A percentile compares a stretch with the other conserved stretches of the same genome.
These are phyloP conservation scores for Suhomyces anneliseae DNA, from an alignment of 1,139 yeast species.

Conservation along the genomic window DNA sequence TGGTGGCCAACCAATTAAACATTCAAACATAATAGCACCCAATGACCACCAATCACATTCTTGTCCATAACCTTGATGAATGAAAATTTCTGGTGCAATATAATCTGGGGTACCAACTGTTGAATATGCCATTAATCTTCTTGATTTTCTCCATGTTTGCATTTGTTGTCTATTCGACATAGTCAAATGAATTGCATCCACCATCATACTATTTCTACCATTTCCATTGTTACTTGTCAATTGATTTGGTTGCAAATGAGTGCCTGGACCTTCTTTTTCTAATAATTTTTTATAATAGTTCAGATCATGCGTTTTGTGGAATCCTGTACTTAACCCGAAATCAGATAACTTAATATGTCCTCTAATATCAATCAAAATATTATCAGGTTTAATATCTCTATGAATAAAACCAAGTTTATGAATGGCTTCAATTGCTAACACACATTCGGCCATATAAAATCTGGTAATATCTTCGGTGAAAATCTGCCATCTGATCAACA, in stretches of 20 bases:
- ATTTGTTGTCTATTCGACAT: slow-evolving; percentile 96
- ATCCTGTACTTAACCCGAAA: slow-evolving; percentile 83
- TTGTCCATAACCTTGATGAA: slow-evolving; percentile 97
- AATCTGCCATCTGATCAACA: slow-evolving; percentile 84
- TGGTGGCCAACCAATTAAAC: slow-evolving; percentile 99
- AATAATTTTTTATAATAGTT: slow-evolving; percentile 71
- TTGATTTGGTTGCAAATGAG: slow-evolving; percentile 27
- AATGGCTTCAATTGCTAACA: slow-evolving; percentile 77
- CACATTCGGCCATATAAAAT: slow-evolving; percentile 86
- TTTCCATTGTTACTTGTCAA: slow-evolving; percentile 16
- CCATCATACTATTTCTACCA: slow-evolving; percentile 78
- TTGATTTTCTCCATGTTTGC: slow-evolving; percentile 97
- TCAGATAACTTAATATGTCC: slow-evolving; percentile 80
- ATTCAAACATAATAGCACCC: slow-evolving; percentile 98
- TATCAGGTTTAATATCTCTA: slow-evolving; percentile 79
- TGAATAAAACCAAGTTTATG: slow-evolving; percentile 80
- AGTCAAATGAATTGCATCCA: slow-evolving; percentile 92
- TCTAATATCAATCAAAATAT: slow-evolving; percentile 73
- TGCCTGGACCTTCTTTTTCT: slow-evolving; percentile 53
- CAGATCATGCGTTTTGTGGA: slow-evolving; percentile 82
- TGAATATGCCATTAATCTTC: slow-evolving; percentile 96
- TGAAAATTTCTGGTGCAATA: slow-evolving; percentile 96
- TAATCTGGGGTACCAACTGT: slow-evolving; percentile 99
- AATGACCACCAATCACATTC: slow-evolving; percentile 99
- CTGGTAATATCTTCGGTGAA: slow-evolving; percentile 83